Conservation (phyloP, 768 basidiomycete species). For the Hygrophoropsis aurantiaca region DNA sequence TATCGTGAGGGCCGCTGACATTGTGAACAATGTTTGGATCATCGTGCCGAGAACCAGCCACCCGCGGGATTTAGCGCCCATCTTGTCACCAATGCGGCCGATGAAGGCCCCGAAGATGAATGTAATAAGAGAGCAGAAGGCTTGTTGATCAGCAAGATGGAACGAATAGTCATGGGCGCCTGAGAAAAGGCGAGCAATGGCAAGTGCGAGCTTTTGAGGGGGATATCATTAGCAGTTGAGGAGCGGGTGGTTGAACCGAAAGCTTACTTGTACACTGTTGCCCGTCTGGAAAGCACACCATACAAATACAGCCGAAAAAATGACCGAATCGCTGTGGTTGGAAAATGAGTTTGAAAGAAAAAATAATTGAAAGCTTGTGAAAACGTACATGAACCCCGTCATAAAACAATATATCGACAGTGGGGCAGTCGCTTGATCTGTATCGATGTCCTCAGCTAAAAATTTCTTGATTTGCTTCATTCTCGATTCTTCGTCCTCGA, state of each 20-base stretch:
- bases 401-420: constrained; percentile 72
- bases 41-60: constrained; percentile 77
- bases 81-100: constrained; percentile 81
- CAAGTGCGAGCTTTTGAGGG: constrained; percentile 62
- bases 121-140: constrained; percentile 73
- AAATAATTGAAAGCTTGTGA: neutral
- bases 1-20: constrained; percentile 66
- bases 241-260: neutral
- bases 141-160: constrained; percentile 82
- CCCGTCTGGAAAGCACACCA: constrained; percentile 90
- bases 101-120: constrained; percentile 78
- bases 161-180: constrained; percentile 55
- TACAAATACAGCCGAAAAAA: constrained; percentile 77
- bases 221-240: neutral
- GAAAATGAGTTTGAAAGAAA: neutral
- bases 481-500: constrained; percentile 11
- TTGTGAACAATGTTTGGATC: constrained; percentile 73
- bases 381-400: constrained; percentile 75
- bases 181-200: constrained; percentile 78
- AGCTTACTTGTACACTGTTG: constrained; percentile 63
- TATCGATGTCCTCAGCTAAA: constrained; percentile 25
- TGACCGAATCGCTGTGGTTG: constrained; percentile 57
- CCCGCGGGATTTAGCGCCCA: constrained; percentile 68
- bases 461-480: constrained; percentile 12
- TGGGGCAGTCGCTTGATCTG: constrained; percentile 42